Evolutionary conservation across 2,329 filamentous ascomycete species (phyloP).

Genomic region (Alternaria longipes): DNA sequence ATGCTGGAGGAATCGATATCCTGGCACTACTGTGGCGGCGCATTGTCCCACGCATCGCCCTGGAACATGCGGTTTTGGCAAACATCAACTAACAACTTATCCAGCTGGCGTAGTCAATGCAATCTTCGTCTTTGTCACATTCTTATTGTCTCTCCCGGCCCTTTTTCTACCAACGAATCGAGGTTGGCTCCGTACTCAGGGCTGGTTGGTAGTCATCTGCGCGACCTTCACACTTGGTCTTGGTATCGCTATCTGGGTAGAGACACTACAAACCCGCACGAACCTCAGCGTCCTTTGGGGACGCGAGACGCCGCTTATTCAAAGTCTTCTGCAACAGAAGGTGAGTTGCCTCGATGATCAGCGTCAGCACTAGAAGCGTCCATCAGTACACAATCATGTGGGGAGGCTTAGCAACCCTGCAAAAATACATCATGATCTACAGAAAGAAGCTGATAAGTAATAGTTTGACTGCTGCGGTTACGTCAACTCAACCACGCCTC

Average conservation of each 20-base stretch:
- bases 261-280: constrained; percentile 73
- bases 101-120: constrained; percentile 76
- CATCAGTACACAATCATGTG: neutral
- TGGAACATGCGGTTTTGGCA: constrained; percentile 3
- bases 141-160: constrained; percentile 75
- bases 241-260: constrained; percentile 69
- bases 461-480: constrained; percentile 86
- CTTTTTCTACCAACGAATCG: constrained; percentile 72
- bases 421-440: constrained; percentile 6
- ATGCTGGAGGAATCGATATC: constrained; percentile 23
- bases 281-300: constrained; percentile 70
- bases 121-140: constrained; percentile 74
- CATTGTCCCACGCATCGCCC: constrained; percentile 23
- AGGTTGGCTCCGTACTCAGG: constrained; percentile 74
- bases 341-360: constrained; percentile 57
- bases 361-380: constrained; percentile 10
- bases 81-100: constrained; percentile 31
- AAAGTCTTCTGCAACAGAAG: constrained; percentile 75
- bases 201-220: constrained; percentile 73
- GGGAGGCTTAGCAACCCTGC: neutral
- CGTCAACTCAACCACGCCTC: constrained; percentile 73
- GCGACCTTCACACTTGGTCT: constrained; percentile 71
- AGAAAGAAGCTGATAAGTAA: constrained; percentile 29
- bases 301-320: constrained; percentile 63
- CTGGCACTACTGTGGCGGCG: constrained; percentile 34